Base-by-base conservation (phyloP, 225 moss, liverwort and hornwort species). In the Marchantia polymorpha region DNA sequence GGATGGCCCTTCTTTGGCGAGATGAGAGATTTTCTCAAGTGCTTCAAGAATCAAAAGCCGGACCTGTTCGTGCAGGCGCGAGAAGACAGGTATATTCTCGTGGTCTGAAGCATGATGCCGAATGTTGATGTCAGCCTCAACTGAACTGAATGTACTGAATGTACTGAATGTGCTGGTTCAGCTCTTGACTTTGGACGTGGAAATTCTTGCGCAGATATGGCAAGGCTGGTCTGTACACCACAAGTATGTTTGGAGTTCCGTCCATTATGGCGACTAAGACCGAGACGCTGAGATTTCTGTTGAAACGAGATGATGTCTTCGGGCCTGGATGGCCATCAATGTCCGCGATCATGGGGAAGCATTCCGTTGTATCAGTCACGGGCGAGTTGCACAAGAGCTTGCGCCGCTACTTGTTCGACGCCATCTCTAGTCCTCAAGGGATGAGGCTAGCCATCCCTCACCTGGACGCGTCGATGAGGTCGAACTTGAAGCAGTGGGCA, bases 1-100 rank as follows among this genome's bases (percentile, higher is more conserved):
- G 83, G 83, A 20, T 79, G 71, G 78, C 83, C 83, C 1, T 22
- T 83, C 73, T 19, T 83, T 27, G 83, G 83, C 17, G 79, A 83
- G 58, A 78, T 83, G 73, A 79, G 49, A 56, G 78, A 78, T 17
- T 79, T 78, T 49, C 79, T 78, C 19, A 52, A 31, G 13, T 73
- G 78, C 52, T 83, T 83, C 73, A 78, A 83, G 29, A 54, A 67
- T 65, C 73, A 74, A 52, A 78, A 60, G 61, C 83, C 79, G 2
- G 74, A 79, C 31, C 55, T 52, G 5, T 83, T 79, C 48, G 60
- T 73, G 20, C 29, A 51, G 56, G 52, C 14, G 8, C 70, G 76
- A 22, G 54, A 30, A 53, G n/a, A 49, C 6, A 82, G 72, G 72
- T 82, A 68, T 12, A 5, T 39, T 49, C 14, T 27, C 23, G 11